Conservation (phyloP, 2,329 filamentous ascomycete genomes). For the Pleomassaria siparia region DNA sequence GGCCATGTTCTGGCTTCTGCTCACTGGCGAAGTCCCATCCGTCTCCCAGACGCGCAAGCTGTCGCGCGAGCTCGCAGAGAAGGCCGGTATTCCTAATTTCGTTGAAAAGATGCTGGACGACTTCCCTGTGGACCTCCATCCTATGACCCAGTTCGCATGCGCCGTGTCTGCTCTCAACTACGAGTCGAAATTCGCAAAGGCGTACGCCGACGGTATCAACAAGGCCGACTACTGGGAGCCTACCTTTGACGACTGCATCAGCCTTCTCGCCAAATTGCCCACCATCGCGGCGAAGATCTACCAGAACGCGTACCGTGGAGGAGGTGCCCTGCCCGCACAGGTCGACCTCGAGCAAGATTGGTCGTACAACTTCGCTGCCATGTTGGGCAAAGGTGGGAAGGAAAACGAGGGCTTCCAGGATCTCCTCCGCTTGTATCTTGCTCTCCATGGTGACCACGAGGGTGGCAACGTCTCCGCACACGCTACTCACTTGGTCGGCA, state of each 20-base stretch:
- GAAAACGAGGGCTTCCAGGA: constrained; percentile 95
- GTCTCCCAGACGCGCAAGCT: constrained; percentile 78
- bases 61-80: constrained; percentile 82
- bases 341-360: constrained; percentile 88
- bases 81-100: constrained; percentile 79
- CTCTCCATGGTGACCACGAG: constrained; percentile 96
- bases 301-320: constrained; percentile 78
- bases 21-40: constrained; percentile 89
- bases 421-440: constrained; percentile 87
- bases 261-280: constrained; percentile 90
- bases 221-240: constrained; percentile 99
- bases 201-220: constrained; percentile 85
- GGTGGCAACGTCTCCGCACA: constrained; percentile 97
- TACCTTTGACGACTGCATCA: constrained; percentile 93
- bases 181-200: constrained; percentile 89
- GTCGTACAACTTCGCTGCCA: constrained; percentile 97
- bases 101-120: constrained; percentile 85
- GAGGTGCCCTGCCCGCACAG: constrained; percentile 73
- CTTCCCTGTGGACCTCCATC: constrained; percentile 88
- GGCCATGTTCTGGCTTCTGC: constrained; percentile 98
- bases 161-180: constrained; percentile 95
- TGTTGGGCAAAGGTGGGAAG: constrained; percentile 87
- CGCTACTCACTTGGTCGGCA: constrained; percentile 90
- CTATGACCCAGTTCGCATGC: constrained; percentile 97
- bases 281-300: constrained; percentile 98